Evolutionary conservation across 257 asterid species (phyloP).

Genomic region (Solanum lycopersicoides): DNA sequence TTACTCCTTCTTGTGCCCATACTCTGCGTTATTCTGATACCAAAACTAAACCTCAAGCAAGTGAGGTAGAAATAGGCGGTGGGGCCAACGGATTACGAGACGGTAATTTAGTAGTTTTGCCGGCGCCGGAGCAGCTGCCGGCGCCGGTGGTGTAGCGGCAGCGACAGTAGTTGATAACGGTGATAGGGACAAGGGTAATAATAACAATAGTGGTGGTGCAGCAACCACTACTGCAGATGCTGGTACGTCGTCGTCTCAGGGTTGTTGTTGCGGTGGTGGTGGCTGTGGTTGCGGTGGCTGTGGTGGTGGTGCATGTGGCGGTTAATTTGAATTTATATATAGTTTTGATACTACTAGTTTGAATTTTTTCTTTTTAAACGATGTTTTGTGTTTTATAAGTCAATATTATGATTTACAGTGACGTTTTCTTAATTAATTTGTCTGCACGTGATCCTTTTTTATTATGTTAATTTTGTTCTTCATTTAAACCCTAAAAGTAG

Average conservation of each 20-base stretch:
- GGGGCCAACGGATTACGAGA: background rate
- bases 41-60: background rate
- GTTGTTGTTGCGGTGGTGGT: conserved; percentile 9
- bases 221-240: background rate
- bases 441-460: too few species aligned
- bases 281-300: background rate
- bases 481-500: background rate
- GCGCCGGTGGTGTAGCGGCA: background rate
- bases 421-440: too few species aligned
- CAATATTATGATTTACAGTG: too few species aligned
- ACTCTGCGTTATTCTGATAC: background rate
- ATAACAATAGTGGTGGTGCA: background rate
- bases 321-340: background rate
- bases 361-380: background rate
- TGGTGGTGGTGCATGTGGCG: conserved; percentile 11
- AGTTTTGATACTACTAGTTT: background rate
- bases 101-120: background rate
- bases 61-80: background rate
- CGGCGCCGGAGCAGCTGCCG: background rate
- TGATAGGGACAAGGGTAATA: background rate
- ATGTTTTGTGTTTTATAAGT: background rate
- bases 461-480: too few species aligned
- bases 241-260: background rate
- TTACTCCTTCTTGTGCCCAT: background rate
- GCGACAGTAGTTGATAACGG: background rate